A percentile compares a stretch with the other conserved stretches of the same genome.
Evolutionary conservation across 805 yeast species (phyloP).

Genomic region (Wickerhamomyces sydowiorum): DNA sequence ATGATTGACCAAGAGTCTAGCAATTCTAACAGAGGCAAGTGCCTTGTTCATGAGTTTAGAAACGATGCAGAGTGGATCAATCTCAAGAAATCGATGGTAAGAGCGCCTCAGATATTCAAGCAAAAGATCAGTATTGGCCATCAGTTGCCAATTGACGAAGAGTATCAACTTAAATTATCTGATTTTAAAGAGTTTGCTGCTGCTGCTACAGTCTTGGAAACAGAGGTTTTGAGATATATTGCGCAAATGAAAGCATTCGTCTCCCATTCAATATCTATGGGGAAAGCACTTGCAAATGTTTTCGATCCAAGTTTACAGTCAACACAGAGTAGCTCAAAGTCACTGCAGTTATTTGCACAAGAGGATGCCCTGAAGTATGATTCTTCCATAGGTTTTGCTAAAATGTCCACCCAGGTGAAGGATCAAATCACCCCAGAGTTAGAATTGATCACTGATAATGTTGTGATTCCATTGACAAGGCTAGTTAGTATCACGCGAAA

Average conservation of each 20-base stretch:
- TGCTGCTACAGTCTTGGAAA: conserved; percentile 8
- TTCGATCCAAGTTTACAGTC: conserved; percentile 9
- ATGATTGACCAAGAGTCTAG: no score
- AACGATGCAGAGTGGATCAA: conserved; percentile 21
- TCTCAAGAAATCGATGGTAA: conserved; percentile 64
- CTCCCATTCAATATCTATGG: conserved; percentile 2
- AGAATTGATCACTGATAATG: conserved; percentile 20
- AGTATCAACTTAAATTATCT: conserved; percentile 3
- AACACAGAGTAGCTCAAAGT: background rate
- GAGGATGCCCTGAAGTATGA: background rate
- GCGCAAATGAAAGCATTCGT: conserved; percentile 3
- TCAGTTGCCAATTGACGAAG: conserved; percentile 43
- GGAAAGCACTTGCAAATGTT: conserved; percentile 4
- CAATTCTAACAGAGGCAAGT: no score
- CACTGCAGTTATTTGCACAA: background rate
- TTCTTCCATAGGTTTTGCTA: background rate
- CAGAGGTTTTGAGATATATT: conserved; percentile 7
- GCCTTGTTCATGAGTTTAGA: conserved; percentile 19
- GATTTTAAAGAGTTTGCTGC: background rate
- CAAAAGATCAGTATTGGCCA: conserved; percentile 81
- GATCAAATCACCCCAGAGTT: conserved; percentile 12
- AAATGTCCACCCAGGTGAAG: conserved; percentile 8
- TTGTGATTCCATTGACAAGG: conserved; percentile 17
- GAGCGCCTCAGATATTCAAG: conserved; percentile 89
- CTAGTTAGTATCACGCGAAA: conserved; percentile 13